Evolutionary conservation across 1,284 basidiomycete species (phyloP).

Genomic region (Amylostereum areolatum): DNA sequence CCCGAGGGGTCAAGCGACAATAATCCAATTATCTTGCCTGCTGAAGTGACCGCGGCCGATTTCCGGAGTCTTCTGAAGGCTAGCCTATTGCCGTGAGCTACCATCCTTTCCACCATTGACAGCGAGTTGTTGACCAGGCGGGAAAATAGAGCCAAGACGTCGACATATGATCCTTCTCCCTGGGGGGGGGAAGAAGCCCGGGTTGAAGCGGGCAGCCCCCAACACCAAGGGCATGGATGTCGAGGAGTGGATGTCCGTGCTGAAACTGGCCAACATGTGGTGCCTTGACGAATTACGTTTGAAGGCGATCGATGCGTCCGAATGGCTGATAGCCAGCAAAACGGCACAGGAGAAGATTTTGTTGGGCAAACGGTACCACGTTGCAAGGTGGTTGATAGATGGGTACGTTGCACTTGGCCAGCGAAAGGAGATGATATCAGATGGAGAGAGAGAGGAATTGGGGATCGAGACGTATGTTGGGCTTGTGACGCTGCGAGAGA

Average conservation of each 20-base stretch:
- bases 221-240: not conserved
- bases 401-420: not conserved
- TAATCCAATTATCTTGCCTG: not conserved
- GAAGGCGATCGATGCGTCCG: not conserved
- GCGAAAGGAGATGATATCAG: not conserved
- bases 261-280: conserved; percentile 9
- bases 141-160: no score
- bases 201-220: no score
- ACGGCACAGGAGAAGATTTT: not conserved
- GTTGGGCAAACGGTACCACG: not conserved
- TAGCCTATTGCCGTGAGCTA: not conserved
- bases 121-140: no score
- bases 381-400: not conserved
- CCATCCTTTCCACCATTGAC: not conserved
- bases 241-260: conserved; percentile 5
- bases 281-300: conserved; percentile 3
- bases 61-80: not conserved
- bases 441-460: not conserved
- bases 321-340: not conserved
- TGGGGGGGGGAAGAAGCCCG: no score
- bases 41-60: not conserved
- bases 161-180: no score
- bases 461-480: not conserved
- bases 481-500: not conserved
- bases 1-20: not conserved